A percentile compares a stretch with the other conserved stretches of the same genome.
Conservation (phyloP, 306 rosid genomes). For the Argentina anserina region DNA sequence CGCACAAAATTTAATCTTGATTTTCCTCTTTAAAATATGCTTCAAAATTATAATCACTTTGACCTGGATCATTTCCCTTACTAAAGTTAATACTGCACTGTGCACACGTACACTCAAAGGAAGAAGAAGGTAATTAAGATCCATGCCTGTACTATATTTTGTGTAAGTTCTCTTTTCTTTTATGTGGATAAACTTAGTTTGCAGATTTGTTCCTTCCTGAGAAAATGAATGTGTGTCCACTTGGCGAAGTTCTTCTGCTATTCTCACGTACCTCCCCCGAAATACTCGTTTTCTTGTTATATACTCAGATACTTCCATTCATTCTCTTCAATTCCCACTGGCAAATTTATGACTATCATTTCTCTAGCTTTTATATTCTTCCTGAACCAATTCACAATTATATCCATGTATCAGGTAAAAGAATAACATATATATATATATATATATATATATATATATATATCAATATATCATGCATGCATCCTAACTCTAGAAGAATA, state of each 20-base stretch:
- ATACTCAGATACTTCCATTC: neutral
- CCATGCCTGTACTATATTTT: too few species aligned
- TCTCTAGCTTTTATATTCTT: neutral
- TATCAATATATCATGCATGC: neutral
- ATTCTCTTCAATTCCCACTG: neutral
- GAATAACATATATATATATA: too few species aligned
- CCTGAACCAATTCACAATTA: neutral
- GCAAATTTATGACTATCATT: neutral
- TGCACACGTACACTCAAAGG: too few species aligned
- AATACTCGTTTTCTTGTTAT: neutral
- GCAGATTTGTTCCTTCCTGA: neutral
- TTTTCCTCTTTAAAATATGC: too few species aligned
- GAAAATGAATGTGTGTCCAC: neutral
- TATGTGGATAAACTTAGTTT: neutral
- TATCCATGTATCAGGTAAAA: neutral
- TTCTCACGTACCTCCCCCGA: neutral
- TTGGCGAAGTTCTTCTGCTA: neutral
- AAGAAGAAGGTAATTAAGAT: too few species aligned
- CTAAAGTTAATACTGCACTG: too few species aligned
- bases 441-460: neutral
- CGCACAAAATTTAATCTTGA: too few species aligned
- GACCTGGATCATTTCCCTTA: too few species aligned
- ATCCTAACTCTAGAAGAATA: too few species aligned
- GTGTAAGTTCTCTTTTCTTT: too few species aligned
- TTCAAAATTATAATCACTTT: too few species aligned